Conservation (phyloP, 352 stramenopile genomes). For the Globisporangium lucens region DNA sequence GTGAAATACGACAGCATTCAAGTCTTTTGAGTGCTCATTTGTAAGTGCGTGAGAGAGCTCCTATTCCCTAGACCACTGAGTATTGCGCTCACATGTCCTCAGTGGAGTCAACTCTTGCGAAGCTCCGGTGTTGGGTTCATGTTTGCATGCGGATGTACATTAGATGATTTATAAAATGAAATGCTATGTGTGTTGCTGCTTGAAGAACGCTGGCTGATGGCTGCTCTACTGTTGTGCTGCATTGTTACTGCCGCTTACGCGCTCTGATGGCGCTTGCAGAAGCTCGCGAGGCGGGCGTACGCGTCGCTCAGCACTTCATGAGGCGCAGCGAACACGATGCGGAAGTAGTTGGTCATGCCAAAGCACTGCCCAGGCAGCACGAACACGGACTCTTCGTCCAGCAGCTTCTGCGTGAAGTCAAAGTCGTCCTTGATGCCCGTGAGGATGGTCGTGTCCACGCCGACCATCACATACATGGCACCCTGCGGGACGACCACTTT, state of each 20-base stretch:
- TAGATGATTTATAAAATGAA: not conserved
- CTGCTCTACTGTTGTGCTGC: not conserved
- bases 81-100: too few species aligned
- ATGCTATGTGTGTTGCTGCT: too few species aligned
- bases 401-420: slow-evolving; percentile 91
- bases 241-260: not conserved
- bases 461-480: slow-evolving; percentile 95
- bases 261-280: slow-evolving; percentile 51
- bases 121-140: too few species aligned
- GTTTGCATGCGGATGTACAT: not conserved
- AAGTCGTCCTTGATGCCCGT: slow-evolving; percentile 90
- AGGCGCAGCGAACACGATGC: slow-evolving; percentile 68
- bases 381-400: slow-evolving; percentile 95
- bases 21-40: not conserved
- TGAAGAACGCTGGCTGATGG: not conserved
- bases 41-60: too few species aligned
- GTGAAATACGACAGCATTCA: too few species aligned
- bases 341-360: slow-evolving; percentile 69
- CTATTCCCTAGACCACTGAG: too few species aligned
- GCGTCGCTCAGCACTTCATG: slow-evolving; percentile 62
- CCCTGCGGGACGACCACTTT: slow-evolving; percentile 88
- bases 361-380: slow-evolving; percentile 90
- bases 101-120: too few species aligned
- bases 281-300: slow-evolving; percentile 54
- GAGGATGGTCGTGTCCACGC: slow-evolving; percentile 64